Base-by-base conservation (phyloP, 768 basidiomycete genomes). In the Naganishia onofrii region DNA sequence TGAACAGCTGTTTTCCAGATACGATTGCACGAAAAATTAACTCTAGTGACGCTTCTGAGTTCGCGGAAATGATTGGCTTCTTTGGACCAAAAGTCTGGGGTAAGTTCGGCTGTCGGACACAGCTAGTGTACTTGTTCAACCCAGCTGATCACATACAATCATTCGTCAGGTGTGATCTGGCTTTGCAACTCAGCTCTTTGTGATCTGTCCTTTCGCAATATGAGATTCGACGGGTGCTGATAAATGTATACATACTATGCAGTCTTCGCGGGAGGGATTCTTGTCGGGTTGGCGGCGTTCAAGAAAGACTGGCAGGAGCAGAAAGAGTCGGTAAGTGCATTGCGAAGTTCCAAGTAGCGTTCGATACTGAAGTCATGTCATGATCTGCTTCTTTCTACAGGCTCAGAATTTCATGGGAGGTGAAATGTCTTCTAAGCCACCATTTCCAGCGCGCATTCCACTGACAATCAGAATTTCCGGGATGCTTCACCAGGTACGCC, bases 1-100 rank as follows among this genome's bases (percentile, higher is more conserved):
- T 54, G 9, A 65, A 26, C 26, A 48, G 12, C 46, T 3, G 3
- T 28, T 12, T 26, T 0, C 48, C 76, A 78, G 80, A 81, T 63
- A 79, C 78, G 0, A 74, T 81, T 34, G 73, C 74, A 8, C 71
- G 81, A n/a, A 81, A 81, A 67, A 76, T 81, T 71, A 80, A 81
- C 56, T 78, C 74, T 8, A 78, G 76, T 0, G 81, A 81, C 56
- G 81, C 81, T 7, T 78, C 78, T 10, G 79, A 80, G 60, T 81
- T 78, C 70, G 79, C 80, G 1, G 66, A 69, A 9, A 71, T 81
- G 68, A 78, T 80, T 53, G 81, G 81, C 1, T 81, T 80, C 52
- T 80, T 78, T 23, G 74, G 77, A 28, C 76, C 80, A 3, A 58
- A 76, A 19, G 78, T 80, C 66, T 81, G 81, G 81, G 80, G 80